Conservation (phyloP, 106 monocot species). For the Dioscorea zingiberensis region DNA sequence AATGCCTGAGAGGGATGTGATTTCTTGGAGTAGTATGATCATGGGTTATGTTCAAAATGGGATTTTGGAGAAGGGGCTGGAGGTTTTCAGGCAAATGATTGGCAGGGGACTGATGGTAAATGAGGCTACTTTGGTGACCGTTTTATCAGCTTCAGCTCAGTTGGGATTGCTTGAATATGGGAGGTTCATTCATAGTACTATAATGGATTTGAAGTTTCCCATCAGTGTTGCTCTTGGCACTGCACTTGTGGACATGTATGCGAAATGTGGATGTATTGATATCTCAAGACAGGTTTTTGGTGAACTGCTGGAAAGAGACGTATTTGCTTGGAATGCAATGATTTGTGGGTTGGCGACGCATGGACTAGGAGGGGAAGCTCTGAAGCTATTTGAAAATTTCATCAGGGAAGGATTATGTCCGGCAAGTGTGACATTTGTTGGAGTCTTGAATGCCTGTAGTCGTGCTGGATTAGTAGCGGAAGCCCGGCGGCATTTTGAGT, state of each 20-base stretch:
- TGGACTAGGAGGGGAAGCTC: conserved; percentile 6
- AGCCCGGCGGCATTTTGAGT: background rate
- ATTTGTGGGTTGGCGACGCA: conserved; percentile 7
- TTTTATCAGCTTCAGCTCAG: conserved; percentile 7
- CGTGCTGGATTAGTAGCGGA: conserved; percentile 8
- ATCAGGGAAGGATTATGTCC: background rate
- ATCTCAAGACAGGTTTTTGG: background rate
- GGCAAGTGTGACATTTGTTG: conserved; percentile 2
- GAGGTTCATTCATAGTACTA: conserved; percentile 1
- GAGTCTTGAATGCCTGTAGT: conserved; percentile 8
- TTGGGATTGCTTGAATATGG: conserved; percentile 8
- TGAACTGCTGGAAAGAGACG: conserved; percentile 1
- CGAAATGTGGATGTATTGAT: conserved; percentile 9
- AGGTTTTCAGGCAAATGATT: conserved; percentile 2
- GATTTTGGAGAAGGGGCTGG: conserved; percentile 3
- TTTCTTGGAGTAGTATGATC: conserved; percentile 11
- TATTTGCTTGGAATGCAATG: conserved; percentile 6
- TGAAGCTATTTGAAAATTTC: conserved; percentile 1
- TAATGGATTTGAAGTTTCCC: conserved; percentile 7
- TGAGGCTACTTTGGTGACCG: conserved; percentile 6
- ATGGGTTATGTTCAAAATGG: conserved; percentile 7
- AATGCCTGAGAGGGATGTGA: conserved; percentile 10
- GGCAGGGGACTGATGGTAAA: background rate
- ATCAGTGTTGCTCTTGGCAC: conserved; percentile 4
- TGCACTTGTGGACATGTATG: conserved; percentile 11